Evolutionary conservation across 306 rosid genomes (phyloP), one percentile per base, ranked within the genome.

Genomic region (Cicer judaicum): DNA sequence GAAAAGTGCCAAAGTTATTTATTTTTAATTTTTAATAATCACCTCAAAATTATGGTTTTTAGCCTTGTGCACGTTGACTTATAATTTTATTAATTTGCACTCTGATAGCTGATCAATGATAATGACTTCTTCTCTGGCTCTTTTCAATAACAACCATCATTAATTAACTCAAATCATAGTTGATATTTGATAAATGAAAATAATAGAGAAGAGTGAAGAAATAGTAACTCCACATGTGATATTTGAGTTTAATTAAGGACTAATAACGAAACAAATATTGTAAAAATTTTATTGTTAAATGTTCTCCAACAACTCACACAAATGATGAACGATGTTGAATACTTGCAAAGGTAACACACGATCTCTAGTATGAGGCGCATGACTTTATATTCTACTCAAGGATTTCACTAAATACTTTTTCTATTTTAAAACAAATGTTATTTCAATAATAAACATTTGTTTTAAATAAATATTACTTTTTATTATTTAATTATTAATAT

Each of bases 161-260:
- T 71, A 43, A 41, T 59, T 59, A 29, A 43, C 78, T 54, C 73
- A 44, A 29, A 29, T 3, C 34, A 29, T 29, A 29, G 0, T 29
- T 3, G 34, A 29, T 0, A 29, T 29, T 29, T 70, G 11, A 70
- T 24, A 18, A 19, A 70, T 67, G 52, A 67, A 6, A 29, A 43
- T 5, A 7, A 15, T 10, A 42, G 72, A 52, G 47, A 68, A 44
- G 39, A 40, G 43, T 71, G 52, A 43, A 47, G 14, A 5, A 73
- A 72, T 40, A 77, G 75, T 59, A 73, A 7, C 49, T n/a, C 19
- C 64, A 21, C 81, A 47, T 76, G 85, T 76, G 78, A 76, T n/a
- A 47, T n/a, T 75, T 3, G 6, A 34, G 63, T 29, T 64, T 59
- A 60, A 48, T 40, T 18, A 49, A 61, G 41, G 24, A 41, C 4